Evolutionary conservation across 2,329 filamentous ascomycete genomes (phyloP).

Genomic region (Capronia coronata): DNA sequence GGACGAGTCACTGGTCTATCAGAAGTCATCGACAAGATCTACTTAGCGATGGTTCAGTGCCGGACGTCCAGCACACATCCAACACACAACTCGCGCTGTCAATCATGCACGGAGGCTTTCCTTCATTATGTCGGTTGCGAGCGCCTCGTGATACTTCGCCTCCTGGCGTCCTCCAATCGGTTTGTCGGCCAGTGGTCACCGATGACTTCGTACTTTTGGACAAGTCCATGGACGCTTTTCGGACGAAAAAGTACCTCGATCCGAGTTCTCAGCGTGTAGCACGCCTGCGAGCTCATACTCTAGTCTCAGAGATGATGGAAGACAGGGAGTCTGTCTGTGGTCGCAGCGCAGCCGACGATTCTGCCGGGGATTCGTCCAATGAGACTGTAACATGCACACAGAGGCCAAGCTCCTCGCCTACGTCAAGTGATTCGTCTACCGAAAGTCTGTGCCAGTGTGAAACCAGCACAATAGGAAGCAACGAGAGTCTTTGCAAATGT

Average conservation of each 20-base stretch:
- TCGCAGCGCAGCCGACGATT: no score
- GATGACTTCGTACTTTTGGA: slow-evolving; percentile 37
- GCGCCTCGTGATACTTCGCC: slow-evolving; percentile 42
- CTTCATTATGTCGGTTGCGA: slow-evolving; percentile 36
- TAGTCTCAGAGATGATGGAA: background rate
- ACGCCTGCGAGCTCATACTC: slow-evolving; percentile 39
- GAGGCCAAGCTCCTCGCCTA: no score
- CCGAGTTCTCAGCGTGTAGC: slow-evolving; percentile 42
- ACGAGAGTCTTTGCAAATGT: no score
- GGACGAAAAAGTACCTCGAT: slow-evolving; percentile 31
- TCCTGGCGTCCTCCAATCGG: slow-evolving; percentile 39
- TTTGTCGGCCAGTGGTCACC: slow-evolving; percentile 37
- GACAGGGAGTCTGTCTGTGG: background rate
- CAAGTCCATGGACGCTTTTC: slow-evolving; percentile 36
- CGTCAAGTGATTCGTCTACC: no score
- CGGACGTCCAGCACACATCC: slow-evolving; percentile 2
- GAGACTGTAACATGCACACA: no score
- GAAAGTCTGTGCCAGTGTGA: no score
- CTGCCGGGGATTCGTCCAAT: no score
- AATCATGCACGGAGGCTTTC: slow-evolving; percentile 40
- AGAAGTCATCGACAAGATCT: background rate
- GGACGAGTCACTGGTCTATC: background rate
- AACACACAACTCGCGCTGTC: slow-evolving; percentile 25
- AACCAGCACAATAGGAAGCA: no score
- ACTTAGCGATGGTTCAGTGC: background rate